Conservation (phyloP, 1,284 basidiomycete species). For the Microbotryomycetes sp. region DNA sequence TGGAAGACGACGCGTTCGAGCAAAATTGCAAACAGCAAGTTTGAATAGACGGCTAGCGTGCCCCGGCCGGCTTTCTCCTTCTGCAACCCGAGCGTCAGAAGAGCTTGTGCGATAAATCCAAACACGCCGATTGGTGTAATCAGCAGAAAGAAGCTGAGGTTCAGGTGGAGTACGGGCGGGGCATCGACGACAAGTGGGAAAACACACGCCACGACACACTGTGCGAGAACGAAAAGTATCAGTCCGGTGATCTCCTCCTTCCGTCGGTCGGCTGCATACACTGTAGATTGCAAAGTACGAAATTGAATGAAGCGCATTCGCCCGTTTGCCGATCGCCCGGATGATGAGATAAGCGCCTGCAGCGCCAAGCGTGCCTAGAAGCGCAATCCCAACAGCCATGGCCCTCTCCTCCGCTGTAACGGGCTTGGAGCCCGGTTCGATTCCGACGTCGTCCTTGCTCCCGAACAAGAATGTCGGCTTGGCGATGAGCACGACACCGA, state of each 20-base stretch:
- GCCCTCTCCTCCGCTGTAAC: conserved; percentile 19
- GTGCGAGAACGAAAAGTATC: neutral
- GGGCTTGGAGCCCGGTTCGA: neutral
- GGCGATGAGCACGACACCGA: conserved; percentile 39
- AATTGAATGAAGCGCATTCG: conserved; percentile 33
- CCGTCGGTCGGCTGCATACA: conserved; percentile 4
- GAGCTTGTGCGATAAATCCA: conserved; percentile 31
- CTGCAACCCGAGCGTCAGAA: conserved; percentile 28
- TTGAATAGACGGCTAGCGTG: conserved; percentile 23
- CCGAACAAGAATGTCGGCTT: conserved; percentile 34
- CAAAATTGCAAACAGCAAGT: conserved; percentile 28
- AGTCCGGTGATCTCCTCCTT: neutral
- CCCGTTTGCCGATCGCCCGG: conserved; percentile 39
- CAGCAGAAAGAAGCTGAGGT: conserved; percentile 23
- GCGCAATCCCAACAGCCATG: conserved; percentile 30
- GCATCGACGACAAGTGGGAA: conserved; percentile 28
- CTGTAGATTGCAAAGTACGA: conserved; percentile 31
- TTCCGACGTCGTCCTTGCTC: neutral
- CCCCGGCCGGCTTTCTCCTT: conserved; percentile 24
- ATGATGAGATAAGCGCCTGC: conserved; percentile 39
- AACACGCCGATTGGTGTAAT: conserved; percentile 31
- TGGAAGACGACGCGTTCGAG: conserved; percentile 32
- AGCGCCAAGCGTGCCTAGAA: conserved; percentile 37
- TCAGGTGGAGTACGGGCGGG: conserved; percentile 25
- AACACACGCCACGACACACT: conserved; percentile 16